Conservation (phyloP, 257 asterid genomes). For the Salvia hispanica region DNA sequence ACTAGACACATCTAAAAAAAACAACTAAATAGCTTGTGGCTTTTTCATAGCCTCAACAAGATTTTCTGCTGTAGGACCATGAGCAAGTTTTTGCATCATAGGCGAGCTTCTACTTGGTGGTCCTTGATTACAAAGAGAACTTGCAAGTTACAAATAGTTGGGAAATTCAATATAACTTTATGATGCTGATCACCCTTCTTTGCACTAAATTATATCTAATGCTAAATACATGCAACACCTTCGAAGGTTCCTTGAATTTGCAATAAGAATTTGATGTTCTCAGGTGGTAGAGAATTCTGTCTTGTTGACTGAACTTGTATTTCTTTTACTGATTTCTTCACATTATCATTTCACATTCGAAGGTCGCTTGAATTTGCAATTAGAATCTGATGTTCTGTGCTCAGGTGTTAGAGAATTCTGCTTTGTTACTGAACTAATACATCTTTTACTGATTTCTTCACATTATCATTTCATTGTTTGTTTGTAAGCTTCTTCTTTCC, state of each 20-base stretch:
- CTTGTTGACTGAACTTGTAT: neutral
- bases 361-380: neutral
- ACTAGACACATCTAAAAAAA: neutral
- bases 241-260: neutral
- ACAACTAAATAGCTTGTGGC: neutral
- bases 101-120: neutral
- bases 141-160: neutral
- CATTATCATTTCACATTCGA: conserved; percentile 1
- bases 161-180: neutral
- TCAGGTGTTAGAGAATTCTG: conserved; percentile 6
- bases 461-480: conserved; percentile 6
- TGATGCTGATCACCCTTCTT: neutral
- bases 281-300: conserved; percentile 9
- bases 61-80: neutral
- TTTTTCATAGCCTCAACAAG: neutral
- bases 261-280: neutral
- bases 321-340: neutral
- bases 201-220: neutral
- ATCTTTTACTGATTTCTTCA: neutral
- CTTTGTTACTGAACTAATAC: neutral
- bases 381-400: conserved; percentile 7
- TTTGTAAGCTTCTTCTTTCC: conserved; percentile 7
- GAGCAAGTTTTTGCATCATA: neutral
- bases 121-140: neutral
- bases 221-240: neutral